Evolutionary conservation across 2,329 filamentous ascomycete genomes (phyloP), one percentile per base, ranked within the genome.

Genomic region (Geosmithia putterillii): DNA sequence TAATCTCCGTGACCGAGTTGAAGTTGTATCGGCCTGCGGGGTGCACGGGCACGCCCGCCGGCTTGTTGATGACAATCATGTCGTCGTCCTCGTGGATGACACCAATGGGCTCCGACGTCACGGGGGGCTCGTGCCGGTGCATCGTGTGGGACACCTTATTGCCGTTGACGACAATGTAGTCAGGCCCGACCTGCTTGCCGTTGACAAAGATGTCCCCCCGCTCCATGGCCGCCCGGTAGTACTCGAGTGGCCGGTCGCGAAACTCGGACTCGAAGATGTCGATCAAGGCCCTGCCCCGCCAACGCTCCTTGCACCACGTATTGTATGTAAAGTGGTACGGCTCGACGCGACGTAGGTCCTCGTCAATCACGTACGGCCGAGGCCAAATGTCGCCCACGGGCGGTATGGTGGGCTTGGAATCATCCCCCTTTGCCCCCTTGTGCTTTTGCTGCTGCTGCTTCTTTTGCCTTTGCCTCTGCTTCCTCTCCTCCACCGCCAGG

Each of bases 41-140:
- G 60, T 98, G 92, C 0, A 98, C 92, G 0, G 92, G 92, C 36
- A 98, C 81, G 7, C 92, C 92, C 0, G 90, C 83, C 1, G 92
- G 92, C 62, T 98, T 98, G 66, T 95, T 88, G 59, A 98, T 94
- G 48, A 96, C 89, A 46, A 98, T 83, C 69, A 98, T 82, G 51
- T 89, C 83, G 39, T 94, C 78, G 52, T 95, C 87, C 62, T 98
- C 92, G 62, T 95, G 84, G 35, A 98, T 79, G 39, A 95, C 74
- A 15, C 76, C 77, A 41, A 98, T 82, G 0, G 85, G 77, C 37
- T 85, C 76, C 15, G 79, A 81, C 2, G 86, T 89, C 25, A 95
- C 87, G 1, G 92, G 92, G 2, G 92, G 92, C 62, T 98, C 92
- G 60, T 98, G 92, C 14, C 92, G 83, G 61, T 98, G 92, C 47